phyloP scores from a whole-genome alignment of 1,139 yeast genomes.

The Blastobotrys serpentis region DNA sequence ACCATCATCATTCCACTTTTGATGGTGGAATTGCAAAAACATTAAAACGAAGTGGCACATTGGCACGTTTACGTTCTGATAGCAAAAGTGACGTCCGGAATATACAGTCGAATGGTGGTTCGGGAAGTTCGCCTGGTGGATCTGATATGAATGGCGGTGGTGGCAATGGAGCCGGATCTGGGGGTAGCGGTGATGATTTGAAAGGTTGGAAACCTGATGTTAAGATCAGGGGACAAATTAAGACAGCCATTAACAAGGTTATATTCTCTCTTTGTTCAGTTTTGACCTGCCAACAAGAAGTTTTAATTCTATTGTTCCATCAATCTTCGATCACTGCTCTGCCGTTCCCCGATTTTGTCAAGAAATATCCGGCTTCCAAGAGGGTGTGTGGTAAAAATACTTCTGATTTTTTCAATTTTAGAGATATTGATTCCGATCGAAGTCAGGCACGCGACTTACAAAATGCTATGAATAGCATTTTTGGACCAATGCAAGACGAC shows the following conservation, averaged over 20 bases:
- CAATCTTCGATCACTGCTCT: slow-evolving; percentile 50
- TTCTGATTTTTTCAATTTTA: slow-evolving; percentile 30
- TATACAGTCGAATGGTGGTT: neutral
- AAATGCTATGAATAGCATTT: slow-evolving; percentile 52
- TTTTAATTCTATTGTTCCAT: slow-evolving; percentile 66
- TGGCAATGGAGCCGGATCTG: neutral
- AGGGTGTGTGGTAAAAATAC: slow-evolving; percentile 35
- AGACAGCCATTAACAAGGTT: slow-evolving; percentile 23
- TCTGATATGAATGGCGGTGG: neutral
- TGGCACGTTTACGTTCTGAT: slow-evolving; percentile 24
- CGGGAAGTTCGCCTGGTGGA: neutral
- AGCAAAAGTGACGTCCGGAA: slow-evolving; percentile 1
- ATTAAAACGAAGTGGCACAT: slow-evolving; percentile 36
- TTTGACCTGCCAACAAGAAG: slow-evolving; percentile 62
- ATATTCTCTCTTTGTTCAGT: slow-evolving; percentile 41
- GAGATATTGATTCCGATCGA: slow-evolving; percentile 52
- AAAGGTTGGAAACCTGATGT: slow-evolving; percentile 22
- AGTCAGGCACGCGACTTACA: slow-evolving; percentile 55
- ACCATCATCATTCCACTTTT: neutral
- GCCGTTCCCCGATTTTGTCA: slow-evolving; percentile 52
- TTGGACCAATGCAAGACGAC: slow-evolving; percentile 52
- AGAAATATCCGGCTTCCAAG: slow-evolving; percentile 39
- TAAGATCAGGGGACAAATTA: slow-evolving; percentile 28
- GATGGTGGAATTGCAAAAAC: slow-evolving; percentile 24
- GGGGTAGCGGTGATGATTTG: slow-evolving; percentile 13